These are phyloP conservation scores for Immersiporthe knoxdaviesiana DNA, from an alignment of 2,329 filamentous ascomycete genomes.

Conservation along the genomic window DNA sequence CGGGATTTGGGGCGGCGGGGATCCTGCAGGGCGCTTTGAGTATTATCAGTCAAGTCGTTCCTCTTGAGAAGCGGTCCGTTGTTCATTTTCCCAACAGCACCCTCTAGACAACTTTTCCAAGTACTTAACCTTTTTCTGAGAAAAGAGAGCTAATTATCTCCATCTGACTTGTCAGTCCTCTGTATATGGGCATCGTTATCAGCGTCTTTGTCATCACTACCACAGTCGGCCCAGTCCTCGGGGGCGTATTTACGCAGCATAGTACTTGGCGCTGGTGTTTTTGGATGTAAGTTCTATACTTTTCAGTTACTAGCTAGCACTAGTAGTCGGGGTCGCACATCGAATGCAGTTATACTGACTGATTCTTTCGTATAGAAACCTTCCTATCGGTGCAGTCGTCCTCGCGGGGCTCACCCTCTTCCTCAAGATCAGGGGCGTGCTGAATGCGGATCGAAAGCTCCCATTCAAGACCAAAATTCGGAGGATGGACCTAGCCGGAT, in stretches of 20 bases:
- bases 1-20: not conserved
- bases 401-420: not conserved
- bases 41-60: not conserved
- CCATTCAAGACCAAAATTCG: not conserved
- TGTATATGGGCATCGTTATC: slow-evolving; percentile 39
- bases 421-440: slow-evolving; percentile 1
- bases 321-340: not conserved
- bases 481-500: slow-evolving; percentile 2
- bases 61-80: not conserved
- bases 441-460: not conserved
- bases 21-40: not conserved
- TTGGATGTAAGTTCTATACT: slow-evolving; percentile 35
- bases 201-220: slow-evolving; percentile 41
- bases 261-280: slow-evolving; percentile 45
- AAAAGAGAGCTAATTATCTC: not conserved
- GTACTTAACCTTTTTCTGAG: too few relatives aligned
- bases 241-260: slow-evolving; percentile 42
- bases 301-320: not conserved
- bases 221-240: slow-evolving; percentile 42
- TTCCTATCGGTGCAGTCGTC: slow-evolving; percentile 1
- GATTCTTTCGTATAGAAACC: not conserved
- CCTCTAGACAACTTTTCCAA: too few relatives aligned
- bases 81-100: not conserved
- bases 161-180: not conserved
- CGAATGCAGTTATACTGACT: not conserved